Evolutionary conservation across 2,329 filamentous ascomycete species (phyloP), one percentile per base, ranked within the genome.

Genomic region (Gaeumannomyces sp.): DNA sequence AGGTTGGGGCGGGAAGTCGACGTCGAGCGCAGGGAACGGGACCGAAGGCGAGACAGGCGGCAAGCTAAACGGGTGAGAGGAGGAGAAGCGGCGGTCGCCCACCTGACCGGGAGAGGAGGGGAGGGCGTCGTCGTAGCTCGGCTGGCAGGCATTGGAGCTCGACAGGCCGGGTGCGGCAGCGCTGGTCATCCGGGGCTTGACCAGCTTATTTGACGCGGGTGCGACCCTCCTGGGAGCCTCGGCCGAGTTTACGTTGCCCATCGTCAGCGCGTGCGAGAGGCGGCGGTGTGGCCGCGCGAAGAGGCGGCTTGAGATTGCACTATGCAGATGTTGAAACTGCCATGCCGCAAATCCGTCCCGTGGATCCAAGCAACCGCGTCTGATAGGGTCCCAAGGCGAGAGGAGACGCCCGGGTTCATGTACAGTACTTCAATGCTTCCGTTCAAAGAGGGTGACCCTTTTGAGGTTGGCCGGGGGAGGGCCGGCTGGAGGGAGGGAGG

Each of bases 131-230:
- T 63, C 69, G 25, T 70, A 66, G 67, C 69, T 73, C 63, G 72
- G 76, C 66, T 73, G 74, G 69, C 71, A 70, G 66, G 71, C 72
- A 68, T 71, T 73, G 64, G 75, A 68, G 72, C 72, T 77, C 69
- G 78, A 74, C 72, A 80, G 75, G 68, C 76, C 76, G 74, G 77
- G 73, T 74, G 78, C 74, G 64, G 74, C 73, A 73, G 74, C 75
- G 68, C 74, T 79, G 64, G 74, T 75, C 50, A 76, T 78, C 66
- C 76, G 79, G 66, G 81, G 79, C 71, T 85, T 85, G 62, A 79
- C 82, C 66, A 85, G 77, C 74, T 79, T 84, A 68, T 83, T 45
- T 6, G 38, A 45, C 66, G 60, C 79, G 71, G 79, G 73, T 64
- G 74, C 65, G 70, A 72, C 75, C 66, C 72, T 74, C 67, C 69